phyloP scores from a whole-genome alignment of 345 rosid genomes.

The Geranium rotundifolium region DNA sequence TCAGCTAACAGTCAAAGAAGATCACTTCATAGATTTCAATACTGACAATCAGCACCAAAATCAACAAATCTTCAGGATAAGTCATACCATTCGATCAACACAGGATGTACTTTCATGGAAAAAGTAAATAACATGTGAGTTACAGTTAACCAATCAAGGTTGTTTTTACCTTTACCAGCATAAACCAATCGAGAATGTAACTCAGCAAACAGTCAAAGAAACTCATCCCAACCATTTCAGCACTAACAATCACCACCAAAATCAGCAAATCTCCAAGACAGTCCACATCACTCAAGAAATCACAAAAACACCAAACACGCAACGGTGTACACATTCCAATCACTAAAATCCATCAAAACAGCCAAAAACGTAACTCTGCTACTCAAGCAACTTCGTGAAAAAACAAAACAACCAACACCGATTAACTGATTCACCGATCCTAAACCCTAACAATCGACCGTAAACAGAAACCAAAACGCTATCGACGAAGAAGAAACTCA shows the following conservation, averaged over 20 bases:
- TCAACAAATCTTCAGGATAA: too few relatives aligned
- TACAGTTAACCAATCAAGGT: too few relatives aligned
- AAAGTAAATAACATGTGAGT: too few relatives aligned
- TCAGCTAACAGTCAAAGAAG: too few relatives aligned
- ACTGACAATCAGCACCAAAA: too few relatives aligned
- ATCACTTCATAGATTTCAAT: too few relatives aligned
- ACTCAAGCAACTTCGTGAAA: not conserved
- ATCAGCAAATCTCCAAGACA: not conserved
- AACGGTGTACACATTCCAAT: not conserved
- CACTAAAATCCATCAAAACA: not conserved
- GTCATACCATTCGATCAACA: too few relatives aligned
- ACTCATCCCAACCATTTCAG: not conserved
- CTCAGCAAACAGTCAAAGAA: not conserved
- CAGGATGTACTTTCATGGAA: too few relatives aligned
- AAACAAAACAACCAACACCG: not conserved
- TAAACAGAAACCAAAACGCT: not conserved
- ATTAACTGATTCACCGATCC: not conserved
- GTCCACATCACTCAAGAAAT: not conserved
- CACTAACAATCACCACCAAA: not conserved
- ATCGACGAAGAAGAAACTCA: conserved; percentile 21
- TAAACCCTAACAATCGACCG: not conserved
- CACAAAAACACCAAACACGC: not conserved
- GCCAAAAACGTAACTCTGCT: not conserved
- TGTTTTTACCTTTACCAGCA: too few relatives aligned
- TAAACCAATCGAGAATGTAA: not conserved